These are phyloP conservation scores for Aquilaria agallochum DNA, from an alignment of 441 rosid genomes.

Conservation along the genomic window DNA sequence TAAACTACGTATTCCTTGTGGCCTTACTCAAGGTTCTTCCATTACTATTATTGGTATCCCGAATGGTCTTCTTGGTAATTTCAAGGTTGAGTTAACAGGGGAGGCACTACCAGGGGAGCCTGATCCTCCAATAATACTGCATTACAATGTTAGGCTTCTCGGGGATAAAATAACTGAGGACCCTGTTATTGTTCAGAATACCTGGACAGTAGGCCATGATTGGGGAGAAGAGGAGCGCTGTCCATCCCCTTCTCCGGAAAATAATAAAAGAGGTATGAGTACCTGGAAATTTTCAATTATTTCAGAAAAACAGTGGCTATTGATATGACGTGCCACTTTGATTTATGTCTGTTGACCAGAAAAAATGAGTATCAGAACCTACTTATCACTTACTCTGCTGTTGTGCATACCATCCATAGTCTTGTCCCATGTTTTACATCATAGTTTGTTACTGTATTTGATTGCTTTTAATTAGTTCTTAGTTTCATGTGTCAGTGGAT, in stretches of 20 bases:
- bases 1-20: conserved; percentile 79
- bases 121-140: conserved; percentile 90
- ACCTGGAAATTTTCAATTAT: not conserved
- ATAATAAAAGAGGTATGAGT: conserved; percentile 61
- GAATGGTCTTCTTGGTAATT: conserved; percentile 81
- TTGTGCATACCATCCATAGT: conserved; percentile 3
- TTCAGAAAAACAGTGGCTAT: not conserved
- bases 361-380: not conserved
- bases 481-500: conserved; percentile 51
- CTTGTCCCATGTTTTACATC: conserved; percentile 1
- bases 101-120: conserved; percentile 97
- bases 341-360: not conserved
- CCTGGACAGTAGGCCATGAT: conserved; percentile 88
- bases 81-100: conserved; percentile 84
- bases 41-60: conserved; percentile 88
- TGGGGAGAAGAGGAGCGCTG: conserved; percentile 99
- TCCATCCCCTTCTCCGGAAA: conserved; percentile 71
- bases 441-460: conserved; percentile 1
- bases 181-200: conserved; percentile 96
- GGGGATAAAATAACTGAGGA: conserved; percentile 95
- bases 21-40: conserved; percentile 94
- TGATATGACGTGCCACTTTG: conserved; percentile 1
- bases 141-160: conserved; percentile 91
- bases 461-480: conserved; percentile 11
- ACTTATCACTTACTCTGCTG: not conserved